Evolutionary conservation across 163 green algal species (phyloP).

Genomic region (Coccomyxa subellipsoidea): DNA sequence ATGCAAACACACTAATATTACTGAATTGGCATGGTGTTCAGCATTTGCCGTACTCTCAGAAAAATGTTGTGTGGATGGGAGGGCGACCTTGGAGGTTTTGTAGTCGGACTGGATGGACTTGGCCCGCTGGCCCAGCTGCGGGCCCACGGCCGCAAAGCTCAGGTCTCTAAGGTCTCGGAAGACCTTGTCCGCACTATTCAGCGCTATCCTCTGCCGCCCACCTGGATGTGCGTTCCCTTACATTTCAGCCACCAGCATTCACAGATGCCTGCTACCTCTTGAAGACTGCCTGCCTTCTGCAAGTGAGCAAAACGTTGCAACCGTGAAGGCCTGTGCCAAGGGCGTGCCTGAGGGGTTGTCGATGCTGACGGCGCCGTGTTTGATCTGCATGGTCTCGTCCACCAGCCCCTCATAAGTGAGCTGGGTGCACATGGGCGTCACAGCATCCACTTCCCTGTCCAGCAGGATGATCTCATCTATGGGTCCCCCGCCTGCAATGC

Average conservation of each 20-base stretch:
- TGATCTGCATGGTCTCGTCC: slow-evolving; percentile 85
- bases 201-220: slow-evolving; percentile 36
- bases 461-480: slow-evolving; percentile 79
- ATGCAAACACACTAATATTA: no score
- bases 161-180: slow-evolving; percentile 59
- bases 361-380: slow-evolving; percentile 57
- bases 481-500: slow-evolving; percentile 15
- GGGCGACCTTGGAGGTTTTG: slow-evolving; percentile 24
- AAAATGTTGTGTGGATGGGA: background rate
- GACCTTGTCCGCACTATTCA: slow-evolving; percentile 66
- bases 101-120: slow-evolving; percentile 48
- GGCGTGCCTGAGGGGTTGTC: slow-evolving; percentile 9
- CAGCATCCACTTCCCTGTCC: slow-evolving; percentile 79
- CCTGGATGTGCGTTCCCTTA: slow-evolving; percentile 3
- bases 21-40: no score
- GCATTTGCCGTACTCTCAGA: background rate
- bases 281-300: no score
- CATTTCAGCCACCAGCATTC: background rate
- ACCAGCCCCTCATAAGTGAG: slow-evolving; percentile 94
- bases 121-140: slow-evolving; percentile 29
- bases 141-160: slow-evolving; percentile 37
- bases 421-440: slow-evolving; percentile 89
- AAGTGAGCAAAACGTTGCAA: no score
- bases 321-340: no score
- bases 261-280: no score